These are phyloP conservation scores for Aureoboletus auriporus DNA, from an alignment of 768 basidiomycete species.

Conservation along the genomic window DNA sequence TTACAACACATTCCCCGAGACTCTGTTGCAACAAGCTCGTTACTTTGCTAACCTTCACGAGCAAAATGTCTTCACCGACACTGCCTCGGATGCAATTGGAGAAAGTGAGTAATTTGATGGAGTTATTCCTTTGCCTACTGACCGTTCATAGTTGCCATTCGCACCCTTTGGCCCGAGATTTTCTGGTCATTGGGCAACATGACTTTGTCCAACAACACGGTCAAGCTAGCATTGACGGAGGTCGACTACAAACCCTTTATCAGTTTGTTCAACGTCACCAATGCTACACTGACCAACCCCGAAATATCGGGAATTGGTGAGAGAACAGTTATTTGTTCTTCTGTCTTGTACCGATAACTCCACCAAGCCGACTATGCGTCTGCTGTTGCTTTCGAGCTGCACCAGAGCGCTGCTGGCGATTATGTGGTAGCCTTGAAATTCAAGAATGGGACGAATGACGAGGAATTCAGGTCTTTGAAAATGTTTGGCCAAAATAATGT, in stretches of 20 bases:
- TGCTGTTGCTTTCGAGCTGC: slow-evolving; percentile 69
- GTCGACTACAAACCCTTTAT: slow-evolving; percentile 89
- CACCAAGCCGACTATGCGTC: slow-evolving; percentile 66
- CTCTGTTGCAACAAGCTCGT: slow-evolving; percentile 66
- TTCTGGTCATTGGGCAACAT: slow-evolving; percentile 71
- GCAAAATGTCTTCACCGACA: slow-evolving; percentile 64
- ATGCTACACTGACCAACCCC: slow-evolving; percentile 53
- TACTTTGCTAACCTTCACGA: slow-evolving; percentile 77
- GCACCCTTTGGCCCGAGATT: slow-evolving; percentile 70
- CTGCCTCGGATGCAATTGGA: slow-evolving; percentile 56
- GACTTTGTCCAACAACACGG: slow-evolving; percentile 66
- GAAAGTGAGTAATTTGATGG: slow-evolving; percentile 52
- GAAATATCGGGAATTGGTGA: slow-evolving; percentile 62
- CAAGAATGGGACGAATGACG: slow-evolving; percentile 66
- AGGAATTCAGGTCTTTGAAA: slow-evolving; percentile 55
- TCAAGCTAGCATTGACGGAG: slow-evolving; percentile 72
- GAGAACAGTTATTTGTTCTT: slow-evolving; percentile 22
- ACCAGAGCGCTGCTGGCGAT: slow-evolving; percentile 58
- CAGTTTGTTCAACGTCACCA: slow-evolving; percentile 77
- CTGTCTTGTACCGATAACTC: neutral
- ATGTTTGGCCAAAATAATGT: slow-evolving; percentile 51
- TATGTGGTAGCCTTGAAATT: slow-evolving; percentile 75
- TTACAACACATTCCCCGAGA: slow-evolving; percentile 65
- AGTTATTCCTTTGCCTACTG: neutral
- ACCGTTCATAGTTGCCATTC: slow-evolving; percentile 63